These are phyloP conservation scores for Torrubiellomyces zombiae DNA, from an alignment of 2,329 filamentous ascomycete genomes.

Conservation along the genomic window DNA sequence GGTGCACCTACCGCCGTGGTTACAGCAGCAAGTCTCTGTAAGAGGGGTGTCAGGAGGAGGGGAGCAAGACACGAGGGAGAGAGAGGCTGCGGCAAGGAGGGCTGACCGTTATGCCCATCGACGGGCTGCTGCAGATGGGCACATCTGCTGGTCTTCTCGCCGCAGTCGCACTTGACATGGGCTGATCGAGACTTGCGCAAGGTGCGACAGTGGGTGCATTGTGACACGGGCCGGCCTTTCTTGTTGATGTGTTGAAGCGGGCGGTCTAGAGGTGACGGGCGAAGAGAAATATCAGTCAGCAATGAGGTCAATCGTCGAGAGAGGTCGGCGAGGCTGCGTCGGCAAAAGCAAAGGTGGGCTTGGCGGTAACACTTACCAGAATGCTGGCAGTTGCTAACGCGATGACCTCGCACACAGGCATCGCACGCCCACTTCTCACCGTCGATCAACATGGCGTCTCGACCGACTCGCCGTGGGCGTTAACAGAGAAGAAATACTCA, in stretches of 20 bases:
- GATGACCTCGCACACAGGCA: constrained; percentile 94
- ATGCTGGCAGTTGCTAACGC: constrained; percentile 97
- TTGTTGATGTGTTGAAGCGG: constrained; percentile 90
- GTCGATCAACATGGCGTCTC: constrained; percentile 68
- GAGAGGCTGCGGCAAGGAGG: constrained; percentile 1
- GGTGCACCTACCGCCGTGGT: constrained; percentile 50
- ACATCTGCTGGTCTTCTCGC: constrained; percentile 70
- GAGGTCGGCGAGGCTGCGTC: neutral
- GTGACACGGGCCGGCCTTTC: constrained; percentile 91
- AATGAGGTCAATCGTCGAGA: neutral
- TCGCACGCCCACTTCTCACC: constrained; percentile 97
- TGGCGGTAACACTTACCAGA: constrained; percentile 47
- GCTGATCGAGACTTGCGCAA: constrained; percentile 92
- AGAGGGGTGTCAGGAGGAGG: constrained; percentile 5
- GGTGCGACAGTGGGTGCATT: constrained; percentile 91
- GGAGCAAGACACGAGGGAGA: constrained; percentile 3
- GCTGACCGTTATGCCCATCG: constrained; percentile 43
- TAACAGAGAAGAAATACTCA: too few species aligned
- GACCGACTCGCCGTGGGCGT: too few species aligned
- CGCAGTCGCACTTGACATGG: constrained; percentile 93
- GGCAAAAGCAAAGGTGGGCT: constrained; percentile 4
- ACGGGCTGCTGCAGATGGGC: constrained; percentile 39
- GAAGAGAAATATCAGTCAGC: neutral
- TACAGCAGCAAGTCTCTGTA: constrained; percentile 51
- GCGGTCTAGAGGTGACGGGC: constrained; percentile 61